phyloP scores from a whole-genome alignment of 352 stramenopile species.

The Pythium rhizo-oryzae region DNA sequence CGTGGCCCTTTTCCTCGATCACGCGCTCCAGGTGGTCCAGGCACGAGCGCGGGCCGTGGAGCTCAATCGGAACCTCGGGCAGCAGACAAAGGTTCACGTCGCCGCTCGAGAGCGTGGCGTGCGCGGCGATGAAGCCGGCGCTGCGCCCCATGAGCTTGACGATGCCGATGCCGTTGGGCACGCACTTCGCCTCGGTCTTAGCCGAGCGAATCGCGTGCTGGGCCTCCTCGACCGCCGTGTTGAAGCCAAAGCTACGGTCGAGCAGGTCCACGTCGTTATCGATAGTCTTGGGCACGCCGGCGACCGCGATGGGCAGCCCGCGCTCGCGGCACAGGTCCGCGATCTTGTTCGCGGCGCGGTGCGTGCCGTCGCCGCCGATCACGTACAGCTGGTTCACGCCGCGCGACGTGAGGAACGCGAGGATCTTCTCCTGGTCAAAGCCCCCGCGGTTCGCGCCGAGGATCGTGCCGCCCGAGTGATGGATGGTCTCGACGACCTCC shows the following conservation, averaged over 20 bases:
- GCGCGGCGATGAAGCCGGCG: constrained; percentile 96
- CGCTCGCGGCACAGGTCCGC: constrained; percentile 71
- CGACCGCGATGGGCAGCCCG: constrained; percentile 93
- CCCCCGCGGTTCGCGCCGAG: constrained; percentile 94
- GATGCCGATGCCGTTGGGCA: constrained; percentile 98
- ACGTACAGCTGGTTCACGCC: constrained; percentile 96
- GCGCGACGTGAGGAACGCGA: constrained; percentile 90
- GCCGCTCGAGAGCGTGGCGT: constrained; percentile 96
- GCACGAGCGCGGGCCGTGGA: constrained; percentile 92
- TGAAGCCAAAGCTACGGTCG: constrained; percentile 98
- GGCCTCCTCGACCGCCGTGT: constrained; percentile 96
- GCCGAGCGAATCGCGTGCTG: constrained; percentile 92
- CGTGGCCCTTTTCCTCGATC: constrained; percentile 96
- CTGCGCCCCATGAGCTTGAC: constrained; percentile 99
- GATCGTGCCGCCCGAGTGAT: constrained; percentile 94
- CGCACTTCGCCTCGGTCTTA: constrained; percentile 94
- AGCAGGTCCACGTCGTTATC: constrained; percentile 99
- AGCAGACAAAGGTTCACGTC: constrained; percentile 99
- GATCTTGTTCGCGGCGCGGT: constrained; percentile 95
- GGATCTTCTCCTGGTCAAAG: constrained; percentile 97
- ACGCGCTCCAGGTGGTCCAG: constrained; percentile 91
- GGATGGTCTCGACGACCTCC: constrained; percentile 71
- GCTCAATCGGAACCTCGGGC: constrained; percentile 96
- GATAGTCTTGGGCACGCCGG: constrained; percentile 99
- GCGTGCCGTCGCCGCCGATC: constrained; percentile 98